Base-by-base conservation (phyloP, 2,329 filamentous ascomycete species). In the Xylariaceae sp. region DNA sequence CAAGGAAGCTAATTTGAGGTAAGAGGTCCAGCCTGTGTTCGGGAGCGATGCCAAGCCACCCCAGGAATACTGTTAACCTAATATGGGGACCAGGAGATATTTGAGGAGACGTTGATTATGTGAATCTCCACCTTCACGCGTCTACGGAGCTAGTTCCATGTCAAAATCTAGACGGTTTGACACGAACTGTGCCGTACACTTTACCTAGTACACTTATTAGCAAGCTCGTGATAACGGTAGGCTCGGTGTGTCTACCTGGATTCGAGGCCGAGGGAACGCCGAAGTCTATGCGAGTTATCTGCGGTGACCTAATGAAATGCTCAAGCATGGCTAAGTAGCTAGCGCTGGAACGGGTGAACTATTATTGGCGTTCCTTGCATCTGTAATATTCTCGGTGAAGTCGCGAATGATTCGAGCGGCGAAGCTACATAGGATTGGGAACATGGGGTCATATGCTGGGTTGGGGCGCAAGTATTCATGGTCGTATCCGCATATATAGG, bases 381-480 rank as follows among this genome's bases (percentile, higher is more conserved):
- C 26, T 40, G 9, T 7, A 23, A 12, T 44, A 21, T 41, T 19
- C 20, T 26, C 23, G 23, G 23, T 26, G 23, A 26, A 9, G 19
- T 52, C n/a, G 20, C 20, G n/a, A 4, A 46, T 53, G 21, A 44
- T 37, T 52, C 29, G 49, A 44, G 57, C 55, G 55, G 20, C 21
- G 48, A 19, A 49, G 20, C 23, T 9, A 41, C 19, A 44, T 20
- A n/a, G n/a, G n/a, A n/a, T 49, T 45, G 14, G 43, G 46, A 51
- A 60, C 54, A 40, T 51, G 45, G 50, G 48, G 44, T 47, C 51
- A 52, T 53, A 55, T 61, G 59, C 56, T 56, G 59, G 56, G 56
- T 43, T 50, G 20, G 21, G 32, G 40, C 42, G 14, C 20, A 37
- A 21, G 37, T 18, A 48, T 41, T 7, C 23, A 47, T 43, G 20